Base-by-base conservation (phyloP, 768 basidiomycete species). In the Leccinum rimulosum region DNA sequence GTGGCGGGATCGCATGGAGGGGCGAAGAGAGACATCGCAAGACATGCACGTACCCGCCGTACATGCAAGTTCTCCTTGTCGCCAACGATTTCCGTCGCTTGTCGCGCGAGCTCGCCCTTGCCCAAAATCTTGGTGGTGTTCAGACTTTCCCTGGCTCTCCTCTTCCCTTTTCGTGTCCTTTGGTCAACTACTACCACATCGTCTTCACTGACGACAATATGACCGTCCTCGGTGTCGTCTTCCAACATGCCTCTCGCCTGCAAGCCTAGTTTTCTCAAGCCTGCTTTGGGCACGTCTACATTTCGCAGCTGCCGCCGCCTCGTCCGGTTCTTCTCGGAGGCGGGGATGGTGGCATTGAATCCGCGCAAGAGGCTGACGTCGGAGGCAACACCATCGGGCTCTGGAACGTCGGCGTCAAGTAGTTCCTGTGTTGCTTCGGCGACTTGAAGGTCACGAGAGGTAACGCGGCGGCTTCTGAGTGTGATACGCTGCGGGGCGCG, bases 21-120 rank as follows among this genome's bases (percentile, higher is more conserved):
- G 52, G 61, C 53, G 50, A 27, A 40, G 43, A 50, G 28, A 27
- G 25, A 54, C 25, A 48, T 50, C 28, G 55, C 48, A 59, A 50
- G 52, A 57, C 50, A 64, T 49, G 22, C 22, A 64, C 64, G 55
- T 67, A 95, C 94, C 77, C 90, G 82, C 66, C 91, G 84, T 57
- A 98, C 91, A 70, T 90, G 84, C 19, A 98, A 68, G 72, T 98
- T 96, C 72, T 95, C 91, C 79, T 95, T 95, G 79, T 99, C 97
- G 62, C 83, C 81, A 65, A 83, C 70, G 59, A 99, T 96, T 74
- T 98, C 97, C 58, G 87, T 80, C 28, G 84, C 84, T 74, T 98
- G 95, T 55, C 88, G 80, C 22, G 81, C 77, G 61, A 99, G 79
- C 72, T 98, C 97, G 45, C 93, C 91, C 70, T 85, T 85, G 55